These are phyloP conservation scores for Lepiota brunneoincarnata DNA, from an alignment of 768 basidiomycete genomes.

Conservation along the genomic window DNA sequence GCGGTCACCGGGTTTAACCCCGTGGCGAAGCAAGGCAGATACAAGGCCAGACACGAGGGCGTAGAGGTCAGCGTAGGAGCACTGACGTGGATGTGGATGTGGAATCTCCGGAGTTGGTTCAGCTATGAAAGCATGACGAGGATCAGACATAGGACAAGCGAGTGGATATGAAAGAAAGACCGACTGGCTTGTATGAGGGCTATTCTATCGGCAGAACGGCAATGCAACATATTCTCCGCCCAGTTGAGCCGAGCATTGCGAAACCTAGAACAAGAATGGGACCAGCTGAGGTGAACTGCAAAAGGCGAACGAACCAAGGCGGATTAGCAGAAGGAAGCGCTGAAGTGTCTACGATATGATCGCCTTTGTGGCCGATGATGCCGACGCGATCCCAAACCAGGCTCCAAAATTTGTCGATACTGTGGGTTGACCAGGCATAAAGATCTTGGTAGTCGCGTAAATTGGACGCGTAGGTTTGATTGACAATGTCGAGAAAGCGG, in stretches of 20 bases:
- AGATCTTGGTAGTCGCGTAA: slow-evolving; percentile 61
- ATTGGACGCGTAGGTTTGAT: slow-evolving; percentile 39
- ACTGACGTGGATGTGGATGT: slow-evolving; percentile 38
- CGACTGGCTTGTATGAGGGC: slow-evolving; percentile 72
- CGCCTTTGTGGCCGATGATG: slow-evolving; percentile 62
- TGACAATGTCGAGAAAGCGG: slow-evolving; percentile 49
- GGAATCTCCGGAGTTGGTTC: slow-evolving; percentile 57
- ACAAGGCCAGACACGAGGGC: slow-evolving; percentile 51
- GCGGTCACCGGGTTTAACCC: slow-evolving; percentile 62
- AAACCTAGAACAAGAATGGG: slow-evolving; percentile 36
- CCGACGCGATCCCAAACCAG: slow-evolving; percentile 68
- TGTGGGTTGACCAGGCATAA: slow-evolving; percentile 59
- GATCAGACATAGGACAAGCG: slow-evolving; percentile 10
- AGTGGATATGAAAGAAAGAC: slow-evolving; percentile 26
- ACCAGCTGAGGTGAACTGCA: slow-evolving; percentile 6
- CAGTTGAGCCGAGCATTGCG: slow-evolving; percentile 64
- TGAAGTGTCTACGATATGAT: slow-evolving; percentile 52
- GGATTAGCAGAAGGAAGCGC: slow-evolving; percentile 62
- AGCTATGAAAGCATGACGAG: slow-evolving; percentile 35
- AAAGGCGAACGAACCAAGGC: slow-evolving; percentile 46
- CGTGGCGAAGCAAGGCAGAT: slow-evolving; percentile 51
- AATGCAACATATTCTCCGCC: slow-evolving; percentile 77
- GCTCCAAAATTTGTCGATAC: slow-evolving; percentile 68
- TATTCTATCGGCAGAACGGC: slow-evolving; percentile 51
- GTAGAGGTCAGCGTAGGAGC: slow-evolving; percentile 61